Conservation (phyloP, 2,329 filamentous ascomycete species). For the Fusarium stilboides region DNA sequence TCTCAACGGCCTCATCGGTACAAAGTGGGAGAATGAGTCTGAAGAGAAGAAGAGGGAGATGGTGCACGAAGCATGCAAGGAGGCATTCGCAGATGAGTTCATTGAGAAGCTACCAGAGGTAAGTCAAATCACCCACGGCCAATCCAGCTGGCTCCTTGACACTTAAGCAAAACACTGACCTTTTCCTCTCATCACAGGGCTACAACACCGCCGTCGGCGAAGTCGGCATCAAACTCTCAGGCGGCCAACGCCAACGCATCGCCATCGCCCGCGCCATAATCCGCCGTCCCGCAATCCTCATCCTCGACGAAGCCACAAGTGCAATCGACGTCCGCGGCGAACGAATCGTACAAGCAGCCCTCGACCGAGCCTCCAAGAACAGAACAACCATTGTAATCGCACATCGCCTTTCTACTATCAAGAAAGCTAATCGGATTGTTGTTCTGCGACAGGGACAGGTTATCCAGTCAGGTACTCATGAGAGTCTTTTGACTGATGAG, state of each 20-base stretch:
- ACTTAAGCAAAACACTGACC: neutral
- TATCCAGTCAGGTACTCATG: slow-evolving; percentile 82
- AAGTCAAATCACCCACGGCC: too few relatives aligned
- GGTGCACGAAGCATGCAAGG: slow-evolving; percentile 74
- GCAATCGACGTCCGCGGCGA: slow-evolving; percentile 71
- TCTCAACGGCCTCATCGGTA: slow-evolving; percentile 69
- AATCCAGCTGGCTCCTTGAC: too few relatives aligned
- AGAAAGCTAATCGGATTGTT: slow-evolving; percentile 82
- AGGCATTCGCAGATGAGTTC: slow-evolving; percentile 79
- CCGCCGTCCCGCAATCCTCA: slow-evolving; percentile 77
- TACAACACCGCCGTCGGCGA: slow-evolving; percentile 85
- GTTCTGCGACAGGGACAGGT: slow-evolving; percentile 80
- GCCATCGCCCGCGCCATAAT: slow-evolving; percentile 83
- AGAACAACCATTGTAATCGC: slow-evolving; percentile 82
- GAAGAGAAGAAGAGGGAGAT: slow-evolving; percentile 71
- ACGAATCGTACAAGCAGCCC: slow-evolving; percentile 74
- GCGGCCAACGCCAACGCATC: slow-evolving; percentile 85
- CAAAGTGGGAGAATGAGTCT: slow-evolving; percentile 65
- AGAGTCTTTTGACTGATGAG: slow-evolving; percentile 73
- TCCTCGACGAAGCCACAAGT: slow-evolving; percentile 84
- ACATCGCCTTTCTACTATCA: slow-evolving; percentile 81
- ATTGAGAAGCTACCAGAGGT: slow-evolving; percentile 74
- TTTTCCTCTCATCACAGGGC: slow-evolving; percentile 58
- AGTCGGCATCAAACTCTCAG: slow-evolving; percentile 81
- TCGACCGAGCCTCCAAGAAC: slow-evolving; percentile 72